Percentiles rank a stretch among this genome's conserved stretches.
These are phyloP conservation scores for Grosmannia huntii DNA, from an alignment of 2,329 filamentous ascomycete genomes.

Conservation along the genomic window DNA sequence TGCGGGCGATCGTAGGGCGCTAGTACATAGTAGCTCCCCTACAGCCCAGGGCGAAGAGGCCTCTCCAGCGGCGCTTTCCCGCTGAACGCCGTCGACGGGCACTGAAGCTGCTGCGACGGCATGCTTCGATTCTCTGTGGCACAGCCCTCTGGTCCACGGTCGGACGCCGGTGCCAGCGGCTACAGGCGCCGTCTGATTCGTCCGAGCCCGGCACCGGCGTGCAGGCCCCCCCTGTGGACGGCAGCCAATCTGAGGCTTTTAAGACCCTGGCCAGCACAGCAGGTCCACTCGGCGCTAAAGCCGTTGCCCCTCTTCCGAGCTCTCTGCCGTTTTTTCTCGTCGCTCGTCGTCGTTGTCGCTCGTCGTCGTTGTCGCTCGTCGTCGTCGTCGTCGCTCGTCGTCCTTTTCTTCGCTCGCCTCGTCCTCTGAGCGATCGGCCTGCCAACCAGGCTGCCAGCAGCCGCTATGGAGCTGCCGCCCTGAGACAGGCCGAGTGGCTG, in stretches of 20 bases:
- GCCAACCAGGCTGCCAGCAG: not conserved
- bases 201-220: constrained; percentile 5
- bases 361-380: not conserved
- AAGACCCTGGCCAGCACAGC: constrained; percentile 11
- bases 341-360: not conserved
- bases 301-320: not conserved
- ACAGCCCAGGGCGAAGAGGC: not conserved
- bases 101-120: too few relatives aligned
- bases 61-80: too few relatives aligned
- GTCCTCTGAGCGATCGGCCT: not conserved
- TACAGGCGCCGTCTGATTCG: constrained; percentile 13
- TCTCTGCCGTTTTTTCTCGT: not conserved
- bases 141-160: too few relatives aligned
- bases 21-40: too few relatives aligned
- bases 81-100: too few relatives aligned
- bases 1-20: too few relatives aligned
- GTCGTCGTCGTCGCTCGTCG: not conserved
- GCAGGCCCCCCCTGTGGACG: constrained; percentile 8
- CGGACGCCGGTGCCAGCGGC: not conserved
- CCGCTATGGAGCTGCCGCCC: not conserved
- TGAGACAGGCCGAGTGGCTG: not conserved
- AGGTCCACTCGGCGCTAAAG: constrained; percentile 12
- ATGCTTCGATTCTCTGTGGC: too few relatives aligned
- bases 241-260: constrained; percentile 12
- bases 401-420: not conserved